Evolutionary conservation across 257 asterid species (phyloP), one percentile per base, ranked within the genome.

Genomic region (Marsdenia floribunda): DNA sequence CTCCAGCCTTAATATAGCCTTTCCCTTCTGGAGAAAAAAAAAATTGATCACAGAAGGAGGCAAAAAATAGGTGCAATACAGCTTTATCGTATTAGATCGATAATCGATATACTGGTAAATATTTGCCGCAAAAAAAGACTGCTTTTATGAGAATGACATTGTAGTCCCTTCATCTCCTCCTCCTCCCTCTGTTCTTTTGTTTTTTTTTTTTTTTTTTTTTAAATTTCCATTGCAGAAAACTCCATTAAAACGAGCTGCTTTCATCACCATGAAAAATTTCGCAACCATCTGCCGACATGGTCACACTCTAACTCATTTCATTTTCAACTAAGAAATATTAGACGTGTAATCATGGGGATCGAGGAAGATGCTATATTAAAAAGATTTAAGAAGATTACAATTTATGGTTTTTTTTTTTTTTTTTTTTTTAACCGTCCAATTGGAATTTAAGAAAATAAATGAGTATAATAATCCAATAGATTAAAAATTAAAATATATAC

Each of bases 51-150:
- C 72, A 68, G 12, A 4, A 15, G 72, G 33, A 21, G 57, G n/a
- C 33, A 29, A 19, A 44, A 68, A 11, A 33, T 15, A 44, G 55
- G 57, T 44, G 72, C 38, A 68, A 44, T 68, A 68, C 55, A 5
- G 11, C 37, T 68, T 67, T 68, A 44, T 68, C 72, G 7, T 44
- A 38, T 68, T 42, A 68, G 57, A 68, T 44, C 33, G 33, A 29
- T 29, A 29, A 29, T 29, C 33, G 33, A 29, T 29, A 68, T 42
- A 68, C 37, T 11, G 21, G 72, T 68, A 68, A 29, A 68, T 68
- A 68, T 42, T 42, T 15, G 22, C 24, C 22, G n/a, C 19, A 33
- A 5, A 33, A 35, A 33, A 33, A 14, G 15, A 22, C 69, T 63
- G 12, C 22, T 63, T 63, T 4, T 63, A 33, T 63, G 42, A 26